A percentile compares a stretch with the other conserved stretches of the same genome.
Evolutionary conservation across 139 green algal genomes (phyloP).

Genomic region (Pedinophyceae sp.): DNA sequence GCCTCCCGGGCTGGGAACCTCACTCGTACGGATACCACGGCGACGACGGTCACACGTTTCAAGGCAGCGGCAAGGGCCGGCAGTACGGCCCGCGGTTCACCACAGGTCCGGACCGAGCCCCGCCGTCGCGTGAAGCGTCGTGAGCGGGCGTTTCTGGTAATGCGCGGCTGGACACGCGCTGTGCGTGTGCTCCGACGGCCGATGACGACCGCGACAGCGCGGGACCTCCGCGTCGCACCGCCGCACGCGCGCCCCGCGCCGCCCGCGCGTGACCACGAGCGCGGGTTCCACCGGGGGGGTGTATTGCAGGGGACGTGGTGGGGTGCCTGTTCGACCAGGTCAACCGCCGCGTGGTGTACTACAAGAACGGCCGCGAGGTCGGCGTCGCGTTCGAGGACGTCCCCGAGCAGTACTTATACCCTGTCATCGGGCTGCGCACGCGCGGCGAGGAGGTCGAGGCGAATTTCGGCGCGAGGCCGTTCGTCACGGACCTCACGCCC

Average conservation of each 20-base stretch:
- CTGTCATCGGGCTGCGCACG: conserved; percentile 55
- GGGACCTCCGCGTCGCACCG: neutral
- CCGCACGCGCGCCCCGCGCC: neutral
- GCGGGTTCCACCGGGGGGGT: neutral
- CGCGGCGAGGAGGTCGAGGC: conserved; percentile 31
- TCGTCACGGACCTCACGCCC: neutral
- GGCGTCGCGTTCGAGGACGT: conserved; percentile 55
- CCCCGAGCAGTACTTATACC: conserved; percentile 37
- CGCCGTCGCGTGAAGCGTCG: neutral
- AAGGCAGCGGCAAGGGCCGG: conserved; percentile 25
- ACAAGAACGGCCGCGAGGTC: conserved; percentile 43
- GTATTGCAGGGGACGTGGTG: conserved; percentile 30
- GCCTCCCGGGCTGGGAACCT: conserved; percentile 67
- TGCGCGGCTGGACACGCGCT: neutral
- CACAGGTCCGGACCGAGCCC: conserved; percentile 16
- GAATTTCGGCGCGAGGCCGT: neutral
- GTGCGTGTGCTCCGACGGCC: neutral
- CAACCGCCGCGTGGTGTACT: conserved; percentile 32
- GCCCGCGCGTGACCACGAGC: too few relatives aligned
- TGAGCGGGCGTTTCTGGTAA: too few relatives aligned
- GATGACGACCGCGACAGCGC: neutral
- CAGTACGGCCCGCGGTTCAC: conserved; percentile 33
- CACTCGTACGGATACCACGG: conserved; percentile 70
- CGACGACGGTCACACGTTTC: conserved; percentile 54
- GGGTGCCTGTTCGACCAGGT: conserved; percentile 31